Evolutionary conservation across 306 rosid species (phyloP), one percentile per base, ranked within the genome.

Genomic region (Leucaena leucocephala): DNA sequence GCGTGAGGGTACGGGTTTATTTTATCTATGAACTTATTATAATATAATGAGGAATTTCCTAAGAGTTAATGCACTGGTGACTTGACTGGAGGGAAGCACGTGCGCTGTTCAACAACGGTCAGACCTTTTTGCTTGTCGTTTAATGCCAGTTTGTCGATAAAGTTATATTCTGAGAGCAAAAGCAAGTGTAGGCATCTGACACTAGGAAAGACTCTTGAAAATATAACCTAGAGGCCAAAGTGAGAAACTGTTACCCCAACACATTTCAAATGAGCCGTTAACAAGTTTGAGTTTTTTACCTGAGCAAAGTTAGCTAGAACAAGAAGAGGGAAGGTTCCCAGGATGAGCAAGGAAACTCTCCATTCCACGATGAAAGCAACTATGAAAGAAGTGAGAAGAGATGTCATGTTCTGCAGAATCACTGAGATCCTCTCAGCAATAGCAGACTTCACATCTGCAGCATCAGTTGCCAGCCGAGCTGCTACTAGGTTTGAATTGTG

Each of bases 311-410:
- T 93, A 43, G 99, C 97, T 5, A 95, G 94, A 76, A 95, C 99
- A 38, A 95, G 89, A 39, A 95, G 98, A 72, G 99, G 99, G 83
- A 92, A 95, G 27, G 98, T 90, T 19, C 75, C 99, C 4, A 95
- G 83, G 71, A 95, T 93, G 74, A 95, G 99, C 72, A 95, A 90
- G 39, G 99, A 95, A 75, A 95, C 99, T 76, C 99, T 95, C 99
- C 99, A 95, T 77, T 95, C 99, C 74, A 95, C 97, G 13, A 95
- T 89, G 93, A 95, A 95, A 67, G 98, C 99, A 77, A 95, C 99
- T 2, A 95, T 95, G 82, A 95, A 95, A 45, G 99, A 95, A 71
- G 97, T 95, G 81, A 95, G 97, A 27, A 95, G 96, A 57, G 98
- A 95, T 10, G 99, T 95, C 98, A 95, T 95, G 84, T 95, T 95